Conservation (phyloP, 2,329 filamentous ascomycete genomes). For the Monosporascus ibericus region DNA sequence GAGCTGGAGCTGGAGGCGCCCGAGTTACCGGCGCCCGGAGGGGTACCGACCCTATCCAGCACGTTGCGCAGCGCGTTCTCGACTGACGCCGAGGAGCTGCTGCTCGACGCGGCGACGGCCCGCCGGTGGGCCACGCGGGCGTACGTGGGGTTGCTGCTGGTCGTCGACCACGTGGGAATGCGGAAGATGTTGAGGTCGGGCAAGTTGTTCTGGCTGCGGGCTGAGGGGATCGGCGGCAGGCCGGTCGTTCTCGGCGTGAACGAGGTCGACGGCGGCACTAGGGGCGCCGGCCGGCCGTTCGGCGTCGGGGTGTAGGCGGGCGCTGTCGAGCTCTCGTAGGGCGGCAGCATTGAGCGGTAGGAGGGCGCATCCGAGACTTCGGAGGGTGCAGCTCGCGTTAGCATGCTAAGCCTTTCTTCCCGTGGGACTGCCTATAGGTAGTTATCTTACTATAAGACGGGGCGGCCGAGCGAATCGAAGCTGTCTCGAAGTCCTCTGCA, state of each 20-base stretch:
- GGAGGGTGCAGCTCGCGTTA: constrained; percentile 8
- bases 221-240: constrained; percentile 44
- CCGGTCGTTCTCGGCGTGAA: constrained; percentile 32
- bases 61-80: constrained; percentile 21
- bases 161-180: constrained; percentile 53
- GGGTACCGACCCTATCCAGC: constrained; percentile 11
- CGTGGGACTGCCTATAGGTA: not conserved
- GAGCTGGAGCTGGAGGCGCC: not conserved
- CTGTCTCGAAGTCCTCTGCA: constrained; percentile 58
- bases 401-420: constrained; percentile 2
- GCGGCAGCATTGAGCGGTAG: constrained; percentile 50
- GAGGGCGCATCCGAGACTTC: constrained; percentile 59
- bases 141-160: constrained; percentile 51
- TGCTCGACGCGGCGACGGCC: constrained; percentile 22
- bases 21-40: not conserved
- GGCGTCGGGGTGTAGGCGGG: constrained; percentile 44
- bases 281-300: constrained; percentile 28
- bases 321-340: constrained; percentile 34
- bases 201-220: constrained; percentile 27
- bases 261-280: constrained; percentile 21
- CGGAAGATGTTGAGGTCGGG: constrained; percentile 48
- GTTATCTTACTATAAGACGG: constrained; percentile 56
- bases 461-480: constrained; percentile 60
- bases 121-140: constrained; percentile 58
- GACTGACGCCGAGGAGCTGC: constrained; percentile 12